Base-by-base conservation (phyloP, 2,329 filamentous ascomycete species). In the Xylariales sp. region DNA sequence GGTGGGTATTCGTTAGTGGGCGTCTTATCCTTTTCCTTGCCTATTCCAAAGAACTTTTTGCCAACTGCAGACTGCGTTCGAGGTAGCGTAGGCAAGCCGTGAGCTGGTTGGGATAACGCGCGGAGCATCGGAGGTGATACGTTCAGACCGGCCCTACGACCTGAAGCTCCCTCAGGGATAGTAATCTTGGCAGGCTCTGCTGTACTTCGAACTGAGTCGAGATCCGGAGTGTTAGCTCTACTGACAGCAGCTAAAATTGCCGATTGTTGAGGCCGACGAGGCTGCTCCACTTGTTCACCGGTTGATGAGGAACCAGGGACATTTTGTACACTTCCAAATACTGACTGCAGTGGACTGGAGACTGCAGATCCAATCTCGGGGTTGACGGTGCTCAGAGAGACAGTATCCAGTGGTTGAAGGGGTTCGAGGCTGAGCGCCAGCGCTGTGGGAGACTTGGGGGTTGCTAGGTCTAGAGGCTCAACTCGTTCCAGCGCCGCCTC, bases 91-190 rank as follows among this genome's bases (percentile, higher is more conserved):
- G 69, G 65, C 15, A 56, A 31, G 32, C 37, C 46, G 34, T 49
- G 49, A 4, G 59, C 57, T 7, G 75, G 74, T 38, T 77, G 73
- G 2, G 75, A 74, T n/a, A 66, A 59, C 3, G 75, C 65, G 33
- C 76, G 69, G 32, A 70, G 54, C 50, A 79, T 68, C 4, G 76
- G 74, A 23, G 75, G 73, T 10, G 74, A 74, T 14, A 66, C 57
- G 29, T 55, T 63, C 37, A 63, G 52, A 23, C 69, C 69, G 19
- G 64, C 56, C 46, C 66, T 73, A 45, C 75, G 67, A 20, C 66
- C 58, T 21, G 64, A 43, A 6, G 52, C 53, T n/a, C 61, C 61
- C 10, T 70, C 66, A 3, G 51, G 39, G 12, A 43, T 45, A 19
- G 50, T 30, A 20, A 40, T 40, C 33, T 48, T 56, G n/a, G 38